A percentile compares a stretch with the other conserved stretches of the same genome.
Conservation (phyloP, 768 basidiomycete species). For the Lactifluus piperatus region DNA sequence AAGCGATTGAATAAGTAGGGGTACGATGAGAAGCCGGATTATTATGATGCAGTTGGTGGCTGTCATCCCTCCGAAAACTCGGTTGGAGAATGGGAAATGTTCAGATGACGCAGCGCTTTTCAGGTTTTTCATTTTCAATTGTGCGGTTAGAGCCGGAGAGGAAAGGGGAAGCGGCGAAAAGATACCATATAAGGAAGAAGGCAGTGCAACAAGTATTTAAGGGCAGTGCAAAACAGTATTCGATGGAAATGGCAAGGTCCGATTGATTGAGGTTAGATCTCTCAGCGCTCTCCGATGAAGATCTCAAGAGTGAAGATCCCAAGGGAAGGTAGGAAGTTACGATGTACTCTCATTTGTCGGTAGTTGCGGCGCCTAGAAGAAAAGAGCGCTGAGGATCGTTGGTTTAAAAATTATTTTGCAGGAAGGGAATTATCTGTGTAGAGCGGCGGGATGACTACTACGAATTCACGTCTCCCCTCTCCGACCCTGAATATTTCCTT, state of each 20-base stretch:
- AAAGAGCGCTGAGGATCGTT: not conserved
- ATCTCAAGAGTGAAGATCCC: too few species aligned
- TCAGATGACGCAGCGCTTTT: not conserved
- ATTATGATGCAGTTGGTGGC: not conserved
- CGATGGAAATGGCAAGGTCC: conserved; percentile 1
- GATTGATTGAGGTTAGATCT: conserved; percentile 4
- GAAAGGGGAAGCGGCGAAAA: not conserved
- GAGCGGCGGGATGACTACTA: too few species aligned
- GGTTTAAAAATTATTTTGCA: not conserved
- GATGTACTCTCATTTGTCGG: too few species aligned
- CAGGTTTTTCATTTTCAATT: too few species aligned
- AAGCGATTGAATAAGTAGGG: not conserved
- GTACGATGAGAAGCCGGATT: not conserved
- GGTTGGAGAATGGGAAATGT: too few species aligned
- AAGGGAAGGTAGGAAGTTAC: too few species aligned
- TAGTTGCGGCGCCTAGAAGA: not conserved
- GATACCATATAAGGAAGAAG: not conserved
- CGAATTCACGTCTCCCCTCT: not conserved
- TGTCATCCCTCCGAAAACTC: not conserved
- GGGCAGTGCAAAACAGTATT: too few species aligned
- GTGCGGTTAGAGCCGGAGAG: too few species aligned
- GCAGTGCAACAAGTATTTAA: too few species aligned
- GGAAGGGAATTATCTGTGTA: not conserved
- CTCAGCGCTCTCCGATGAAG: too few species aligned
- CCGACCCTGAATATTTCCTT: conserved; percentile 17